Evolutionary conservation across 345 rosid species (phyloP).

Genomic region (Corchorus olitorius): DNA sequence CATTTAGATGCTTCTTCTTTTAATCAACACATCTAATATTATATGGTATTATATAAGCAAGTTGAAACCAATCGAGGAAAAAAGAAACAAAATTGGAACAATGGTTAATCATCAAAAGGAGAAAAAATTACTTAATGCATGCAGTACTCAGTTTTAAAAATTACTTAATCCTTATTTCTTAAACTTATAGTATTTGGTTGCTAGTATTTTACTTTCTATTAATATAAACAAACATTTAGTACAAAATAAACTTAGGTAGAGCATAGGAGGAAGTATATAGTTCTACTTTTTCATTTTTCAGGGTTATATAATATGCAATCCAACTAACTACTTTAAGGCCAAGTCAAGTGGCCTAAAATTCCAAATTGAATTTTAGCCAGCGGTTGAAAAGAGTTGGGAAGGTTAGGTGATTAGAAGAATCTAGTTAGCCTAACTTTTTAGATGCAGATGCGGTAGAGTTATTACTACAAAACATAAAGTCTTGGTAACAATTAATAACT

Average conservation of each 20-base stretch:
- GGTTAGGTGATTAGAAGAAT: neutral
- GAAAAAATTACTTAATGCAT: too few species aligned
- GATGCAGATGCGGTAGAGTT: neutral
- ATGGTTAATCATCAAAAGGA: neutral
- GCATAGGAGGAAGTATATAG: too few species aligned
- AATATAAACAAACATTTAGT: too few species aligned
- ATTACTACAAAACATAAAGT: neutral
- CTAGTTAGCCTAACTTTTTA: neutral
- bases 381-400: neutral
- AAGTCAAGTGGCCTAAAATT: neutral
- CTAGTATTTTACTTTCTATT: too few species aligned
- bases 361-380: neutral
- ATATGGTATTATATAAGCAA: neutral
- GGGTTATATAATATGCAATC: neutral
- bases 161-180: too few species aligned
- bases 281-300: neutral
- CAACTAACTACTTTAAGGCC: neutral
- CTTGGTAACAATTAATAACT: neutral
- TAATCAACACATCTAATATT: neutral
- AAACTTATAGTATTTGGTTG: too few species aligned
- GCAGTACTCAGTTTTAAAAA: too few species aligned
- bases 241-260: too few species aligned
- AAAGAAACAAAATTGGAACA: neutral
- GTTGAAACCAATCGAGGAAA: neutral
- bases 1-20: constrained; percentile 6